Evolutionary conservation across 352 stramenopile genomes (phyloP).

Genomic region (Thalassiosira sp.): DNA sequence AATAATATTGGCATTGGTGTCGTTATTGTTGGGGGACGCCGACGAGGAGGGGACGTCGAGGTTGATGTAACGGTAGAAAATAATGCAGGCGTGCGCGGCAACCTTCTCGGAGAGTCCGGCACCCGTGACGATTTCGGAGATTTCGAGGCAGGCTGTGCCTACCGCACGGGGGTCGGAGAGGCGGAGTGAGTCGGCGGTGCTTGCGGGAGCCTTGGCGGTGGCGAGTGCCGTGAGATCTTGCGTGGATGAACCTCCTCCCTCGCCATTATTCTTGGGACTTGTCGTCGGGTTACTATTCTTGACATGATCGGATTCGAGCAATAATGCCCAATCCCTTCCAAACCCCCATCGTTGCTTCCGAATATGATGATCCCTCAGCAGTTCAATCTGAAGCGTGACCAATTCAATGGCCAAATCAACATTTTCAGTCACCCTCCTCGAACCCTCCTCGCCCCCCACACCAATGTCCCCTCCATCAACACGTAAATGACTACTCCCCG

Average conservation of each 20-base stretch:
- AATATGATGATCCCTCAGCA: constrained; percentile 76
- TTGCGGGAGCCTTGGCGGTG: constrained; percentile 1
- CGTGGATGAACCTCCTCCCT: constrained; percentile 8
- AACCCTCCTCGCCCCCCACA: not conserved
- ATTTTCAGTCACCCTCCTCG: constrained; percentile 40
- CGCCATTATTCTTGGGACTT: constrained; percentile 9
- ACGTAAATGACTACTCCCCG: constrained; percentile 62
- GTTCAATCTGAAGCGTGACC: constrained; percentile 77
- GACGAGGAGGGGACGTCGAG: constrained; percentile 28
- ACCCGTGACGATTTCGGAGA: constrained; percentile 68
- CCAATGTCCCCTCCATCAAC: constrained; percentile 63
- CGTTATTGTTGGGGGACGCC: constrained; percentile 28
- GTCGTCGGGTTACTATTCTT: constrained; percentile 7
- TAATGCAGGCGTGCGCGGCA: constrained; percentile 69
- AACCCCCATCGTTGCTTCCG: constrained; percentile 78
- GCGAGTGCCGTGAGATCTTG: constrained; percentile 19
- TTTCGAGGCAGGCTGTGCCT: constrained; percentile 66
- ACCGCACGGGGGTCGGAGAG: constrained; percentile 53
- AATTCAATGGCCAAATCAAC: constrained; percentile 73
- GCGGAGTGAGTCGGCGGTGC: constrained; percentile 21
- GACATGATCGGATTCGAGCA: constrained; percentile 37
- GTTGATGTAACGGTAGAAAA: constrained; percentile 80
- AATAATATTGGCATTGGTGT: not conserved
- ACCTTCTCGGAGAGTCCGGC: constrained; percentile 54
- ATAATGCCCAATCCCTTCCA: constrained; percentile 77